These are phyloP conservation scores for Batrachochytrium dendrobatidis DNA, from an alignment of 371 early-diverging fungal genomes.

Conservation along the genomic window DNA sequence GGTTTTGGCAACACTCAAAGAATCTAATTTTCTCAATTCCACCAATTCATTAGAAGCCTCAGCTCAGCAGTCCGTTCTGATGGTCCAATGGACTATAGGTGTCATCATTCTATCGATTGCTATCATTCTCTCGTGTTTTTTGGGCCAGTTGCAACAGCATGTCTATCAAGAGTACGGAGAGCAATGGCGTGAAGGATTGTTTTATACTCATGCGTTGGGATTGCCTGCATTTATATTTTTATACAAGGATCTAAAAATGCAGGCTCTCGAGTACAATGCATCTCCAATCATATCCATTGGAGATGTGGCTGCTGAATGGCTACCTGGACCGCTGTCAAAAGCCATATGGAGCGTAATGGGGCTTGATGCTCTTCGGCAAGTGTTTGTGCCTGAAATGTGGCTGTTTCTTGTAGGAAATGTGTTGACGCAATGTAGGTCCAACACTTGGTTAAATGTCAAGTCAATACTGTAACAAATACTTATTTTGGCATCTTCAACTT, in stretches of 20 bases:
- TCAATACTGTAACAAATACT: too few species aligned
- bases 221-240: slow-evolving; percentile 73
- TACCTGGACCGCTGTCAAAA: slow-evolving; percentile 21
- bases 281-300: slow-evolving; percentile 45
- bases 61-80: too few species aligned
- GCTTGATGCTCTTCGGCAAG: slow-evolving; percentile 8
- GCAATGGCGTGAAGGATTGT: slow-evolving; percentile 84
- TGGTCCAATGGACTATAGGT: slow-evolving; percentile 60
- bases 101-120: slow-evolving; percentile 64
- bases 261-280: slow-evolving; percentile 41
- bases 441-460: too few species aligned
- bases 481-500: neutral
- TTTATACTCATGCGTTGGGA: slow-evolving; percentile 79
- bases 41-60: neutral
- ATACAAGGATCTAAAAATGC: slow-evolving; percentile 51
- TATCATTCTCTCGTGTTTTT: slow-evolving; percentile 65
- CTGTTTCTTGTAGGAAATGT: slow-evolving; percentile 59
- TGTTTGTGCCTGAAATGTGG: slow-evolving; percentile 54
- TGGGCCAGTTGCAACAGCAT: slow-evolving; percentile 77
- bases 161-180: slow-evolving; percentile 74
- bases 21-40: neutral
- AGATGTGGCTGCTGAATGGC: slow-evolving; percentile 22
- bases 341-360: slow-evolving; percentile 21
- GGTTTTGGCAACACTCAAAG: slow-evolving; percentile 67
- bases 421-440: slow-evolving; percentile 59